Percentiles rank a stretch among this genome's conserved stretches.
Conservation (phyloP, 2,329 filamentous ascomycete species). For the Zasmidium citrigriseum region DNA sequence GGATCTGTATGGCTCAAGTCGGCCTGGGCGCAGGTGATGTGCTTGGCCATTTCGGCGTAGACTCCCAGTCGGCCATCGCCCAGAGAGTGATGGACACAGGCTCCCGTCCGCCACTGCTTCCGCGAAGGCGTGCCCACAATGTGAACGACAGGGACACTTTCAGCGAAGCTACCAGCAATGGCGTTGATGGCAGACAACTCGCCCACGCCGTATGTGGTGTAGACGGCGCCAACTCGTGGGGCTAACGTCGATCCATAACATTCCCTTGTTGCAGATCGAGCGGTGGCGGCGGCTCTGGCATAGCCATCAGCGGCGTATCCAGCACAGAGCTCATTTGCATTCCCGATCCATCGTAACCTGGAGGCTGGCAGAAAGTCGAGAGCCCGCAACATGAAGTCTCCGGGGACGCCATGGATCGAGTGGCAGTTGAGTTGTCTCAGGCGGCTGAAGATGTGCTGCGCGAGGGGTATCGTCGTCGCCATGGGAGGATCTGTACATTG, state of each 20-base stretch:
- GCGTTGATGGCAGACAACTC: conserved; percentile 50
- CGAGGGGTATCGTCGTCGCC: conserved; percentile 12
- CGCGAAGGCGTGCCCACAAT: conserved; percentile 36
- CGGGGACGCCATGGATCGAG: conserved; percentile 33
- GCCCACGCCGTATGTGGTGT: conserved; percentile 64
- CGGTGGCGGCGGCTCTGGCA: conserved; percentile 9
- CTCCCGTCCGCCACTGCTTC: conserved; percentile 1
- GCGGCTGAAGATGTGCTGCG: conserved; percentile 18
- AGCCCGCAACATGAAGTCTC: conserved; percentile 49
- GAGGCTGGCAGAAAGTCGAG: conserved; percentile 44
- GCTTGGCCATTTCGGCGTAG: conserved; percentile 19
- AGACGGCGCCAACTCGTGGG: conserved; percentile 41
- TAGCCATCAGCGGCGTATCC: conserved; percentile 58
- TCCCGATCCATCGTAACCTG: conserved; percentile 51
- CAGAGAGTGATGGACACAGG: conserved; percentile 7
- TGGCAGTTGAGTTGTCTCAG: conserved; percentile 15
- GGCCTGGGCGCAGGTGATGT: conserved; percentile 21
- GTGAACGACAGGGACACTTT: conserved; percentile 48
- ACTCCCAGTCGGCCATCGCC: conserved; percentile 14
- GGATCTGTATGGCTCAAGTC: conserved; percentile 8
- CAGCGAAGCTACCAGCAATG: conserved; percentile 45
- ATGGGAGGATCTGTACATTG: conserved; percentile 3
- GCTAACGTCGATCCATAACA: background rate
- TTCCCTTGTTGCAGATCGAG: background rate
- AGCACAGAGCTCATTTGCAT: conserved; percentile 60